Conservation (phyloP, 2,329 filamentous ascomycete genomes). For the Fusarium hostae region DNA sequence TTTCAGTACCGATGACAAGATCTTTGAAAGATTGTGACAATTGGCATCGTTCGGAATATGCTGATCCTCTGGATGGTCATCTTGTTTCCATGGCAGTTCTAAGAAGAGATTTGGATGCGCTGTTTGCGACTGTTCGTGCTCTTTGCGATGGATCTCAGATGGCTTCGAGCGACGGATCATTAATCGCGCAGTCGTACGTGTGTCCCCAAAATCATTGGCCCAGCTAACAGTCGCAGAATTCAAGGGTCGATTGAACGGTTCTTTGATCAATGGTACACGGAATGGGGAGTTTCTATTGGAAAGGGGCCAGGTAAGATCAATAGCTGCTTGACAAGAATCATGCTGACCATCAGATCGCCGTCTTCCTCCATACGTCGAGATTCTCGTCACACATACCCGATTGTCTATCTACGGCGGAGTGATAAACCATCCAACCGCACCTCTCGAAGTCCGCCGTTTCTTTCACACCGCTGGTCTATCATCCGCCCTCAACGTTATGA, state of each 20-base stretch:
- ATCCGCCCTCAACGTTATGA: constrained; percentile 78
- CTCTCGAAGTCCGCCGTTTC: constrained; percentile 75
- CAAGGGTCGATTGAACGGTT: constrained; percentile 72
- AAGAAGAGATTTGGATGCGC: constrained; percentile 69
- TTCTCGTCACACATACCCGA: constrained; percentile 77
- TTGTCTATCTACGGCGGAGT: constrained; percentile 80
- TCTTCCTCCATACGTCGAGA: constrained; percentile 79
- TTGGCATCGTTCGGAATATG: constrained; percentile 73
- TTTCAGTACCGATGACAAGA: constrained; percentile 73
- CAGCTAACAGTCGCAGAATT: constrained; percentile 53
- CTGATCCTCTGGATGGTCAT: constrained; percentile 76
- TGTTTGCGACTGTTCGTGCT: constrained; percentile 67
- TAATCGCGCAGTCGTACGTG: constrained; percentile 64
- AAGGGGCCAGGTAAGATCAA: constrained; percentile 58
- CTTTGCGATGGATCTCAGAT: constrained; percentile 69
- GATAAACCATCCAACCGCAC: constrained; percentile 78
- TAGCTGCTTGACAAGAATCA: rapidly evolving
- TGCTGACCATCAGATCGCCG: constrained; percentile 54
- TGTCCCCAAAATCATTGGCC: rapidly evolving
- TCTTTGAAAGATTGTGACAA: constrained; percentile 74
- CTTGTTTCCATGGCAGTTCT: constrained; percentile 77
- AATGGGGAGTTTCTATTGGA: constrained; percentile 69
- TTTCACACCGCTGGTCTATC: constrained; percentile 78
- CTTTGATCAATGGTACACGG: constrained; percentile 72
- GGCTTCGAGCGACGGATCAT: constrained; percentile 59